Evolutionary conservation across 2,329 filamentous ascomycete species (phyloP).

Genomic region (Parafenestella ontariensis): DNA sequence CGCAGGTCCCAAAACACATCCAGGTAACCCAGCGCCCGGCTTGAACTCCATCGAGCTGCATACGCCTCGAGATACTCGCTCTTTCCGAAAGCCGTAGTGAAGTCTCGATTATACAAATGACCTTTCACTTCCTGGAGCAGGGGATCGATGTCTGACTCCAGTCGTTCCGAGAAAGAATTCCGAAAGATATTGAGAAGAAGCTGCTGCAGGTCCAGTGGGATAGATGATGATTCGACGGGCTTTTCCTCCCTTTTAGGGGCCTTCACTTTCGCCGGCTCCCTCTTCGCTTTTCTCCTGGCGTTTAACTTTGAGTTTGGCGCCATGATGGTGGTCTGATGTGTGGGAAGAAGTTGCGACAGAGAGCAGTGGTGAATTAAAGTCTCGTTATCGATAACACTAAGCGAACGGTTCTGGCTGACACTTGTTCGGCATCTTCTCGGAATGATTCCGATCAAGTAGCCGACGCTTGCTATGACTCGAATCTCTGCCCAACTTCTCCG

Average conservation of each 20-base stretch:
- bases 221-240: conserved; percentile 13
- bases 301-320: conserved; percentile 20
- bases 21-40: conserved; percentile 82
- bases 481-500: not conserved
- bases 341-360: not conserved
- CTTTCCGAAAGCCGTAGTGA: conserved; percentile 76
- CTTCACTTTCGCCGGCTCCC: conserved; percentile 10
- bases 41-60: conserved; percentile 88
- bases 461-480: not conserved
- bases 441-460: conserved; percentile 15
- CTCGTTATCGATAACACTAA: conserved; percentile 17
- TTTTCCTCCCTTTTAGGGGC: conserved; percentile 7
- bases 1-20: conserved; percentile 58
- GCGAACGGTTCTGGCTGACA: conserved; percentile 6
- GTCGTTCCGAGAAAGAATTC: conserved; percentile 61
- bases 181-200: conserved; percentile 76
- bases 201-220: conserved; percentile 68
- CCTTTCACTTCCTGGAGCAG: conserved; percentile 83
- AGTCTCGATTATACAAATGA: conserved; percentile 86
- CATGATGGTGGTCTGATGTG: conserved; percentile 8
- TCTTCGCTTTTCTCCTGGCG: conserved; percentile 21
- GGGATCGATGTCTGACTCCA: conserved; percentile 56
- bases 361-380: conserved; percentile 3
- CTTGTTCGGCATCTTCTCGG: conserved; percentile 5
- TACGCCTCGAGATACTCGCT: conserved; percentile 80